A percentile compares a stretch with the other conserved stretches of the same genome.
These are phyloP conservation scores for Kwoniella sp. DNA, from an alignment of 768 basidiomycete genomes.

Conservation along the genomic window DNA sequence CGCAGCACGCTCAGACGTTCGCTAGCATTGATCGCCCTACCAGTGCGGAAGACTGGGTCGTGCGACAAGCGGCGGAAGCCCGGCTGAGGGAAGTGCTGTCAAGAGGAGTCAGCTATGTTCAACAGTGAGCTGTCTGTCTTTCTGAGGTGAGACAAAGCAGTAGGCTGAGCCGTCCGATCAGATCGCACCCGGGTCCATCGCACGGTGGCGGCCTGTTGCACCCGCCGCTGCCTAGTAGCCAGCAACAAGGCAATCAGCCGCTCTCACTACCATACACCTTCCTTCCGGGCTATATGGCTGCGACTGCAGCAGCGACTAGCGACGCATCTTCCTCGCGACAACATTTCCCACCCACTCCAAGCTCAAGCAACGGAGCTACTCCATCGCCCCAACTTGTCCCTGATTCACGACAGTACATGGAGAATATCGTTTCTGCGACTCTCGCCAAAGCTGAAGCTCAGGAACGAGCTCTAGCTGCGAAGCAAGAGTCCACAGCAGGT, in stretches of 20 bases:
- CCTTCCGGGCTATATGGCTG: constrained; percentile 11
- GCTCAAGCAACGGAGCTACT: not conserved
- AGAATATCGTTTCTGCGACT: constrained; percentile 21
- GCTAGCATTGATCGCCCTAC: constrained; percentile 30
- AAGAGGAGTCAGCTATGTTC: constrained; percentile 6
- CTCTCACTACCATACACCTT: constrained; percentile 19
- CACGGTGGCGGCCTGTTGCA: no score
- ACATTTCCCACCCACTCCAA: constrained; percentile 17
- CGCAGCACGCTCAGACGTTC: constrained; percentile 30
- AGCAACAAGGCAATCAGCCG: not conserved
- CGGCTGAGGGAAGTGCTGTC: constrained; percentile 18
- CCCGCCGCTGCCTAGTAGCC: no score
- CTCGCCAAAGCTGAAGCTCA: not conserved
- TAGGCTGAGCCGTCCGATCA: no score
- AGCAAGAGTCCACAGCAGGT: no score
- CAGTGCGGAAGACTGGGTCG: constrained; percentile 27
- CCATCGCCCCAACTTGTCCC: constrained; percentile 6
- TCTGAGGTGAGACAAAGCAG: no score
- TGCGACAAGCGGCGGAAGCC: constrained; percentile 23
- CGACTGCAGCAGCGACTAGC: not conserved
- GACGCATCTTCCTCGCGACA: constrained; percentile 5
- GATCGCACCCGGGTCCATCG: no score
- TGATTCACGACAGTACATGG: constrained; percentile 19
- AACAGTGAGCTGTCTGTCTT: no score
- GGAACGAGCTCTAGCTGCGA: not conserved